Conservation (phyloP, 768 basidiomycete species). For the Hericium rajendrae region DNA sequence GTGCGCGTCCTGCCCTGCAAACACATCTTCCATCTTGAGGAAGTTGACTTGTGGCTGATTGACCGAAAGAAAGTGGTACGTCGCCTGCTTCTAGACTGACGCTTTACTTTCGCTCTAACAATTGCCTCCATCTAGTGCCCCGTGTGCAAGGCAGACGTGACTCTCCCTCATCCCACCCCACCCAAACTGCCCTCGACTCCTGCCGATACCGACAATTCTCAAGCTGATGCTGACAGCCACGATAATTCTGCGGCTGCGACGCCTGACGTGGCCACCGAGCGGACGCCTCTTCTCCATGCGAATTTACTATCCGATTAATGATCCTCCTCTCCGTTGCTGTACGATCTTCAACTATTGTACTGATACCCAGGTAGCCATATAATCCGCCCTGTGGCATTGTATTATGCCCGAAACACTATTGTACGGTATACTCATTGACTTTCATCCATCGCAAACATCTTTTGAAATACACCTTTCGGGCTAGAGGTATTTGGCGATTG, state of each 20-base stretch:
- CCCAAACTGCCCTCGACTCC: background rate
- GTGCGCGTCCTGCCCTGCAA: slow-evolving; percentile 90
- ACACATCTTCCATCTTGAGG: slow-evolving; percentile 89
- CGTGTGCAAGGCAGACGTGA: slow-evolving; percentile 88
- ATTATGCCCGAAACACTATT: background rate
- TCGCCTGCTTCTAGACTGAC: slow-evolving; percentile 10
- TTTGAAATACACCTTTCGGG: no score
- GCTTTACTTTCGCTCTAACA: slow-evolving; percentile 5
- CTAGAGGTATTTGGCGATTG: no score
- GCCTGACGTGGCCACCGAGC: slow-evolving; percentile 2
- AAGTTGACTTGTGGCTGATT: slow-evolving; percentile 89
- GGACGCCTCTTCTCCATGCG: slow-evolving; percentile 1
- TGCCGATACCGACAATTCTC: background rate
- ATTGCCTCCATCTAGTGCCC: slow-evolving; percentile 52
- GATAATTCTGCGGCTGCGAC: background rate
- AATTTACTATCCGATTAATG: background rate
- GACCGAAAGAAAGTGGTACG: slow-evolving; percentile 86
- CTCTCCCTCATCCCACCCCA: slow-evolving; percentile 32
- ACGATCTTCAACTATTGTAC: background rate
- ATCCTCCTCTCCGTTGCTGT: background rate
- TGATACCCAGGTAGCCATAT: background rate
- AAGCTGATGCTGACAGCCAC: background rate
- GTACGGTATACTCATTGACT: no score
- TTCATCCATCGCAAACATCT: no score
- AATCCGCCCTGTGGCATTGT: background rate